Evolutionary conservation across 306 rosid species (phyloP), one percentile per base, ranked within the genome.

Genomic region (Begonia masoniana): DNA sequence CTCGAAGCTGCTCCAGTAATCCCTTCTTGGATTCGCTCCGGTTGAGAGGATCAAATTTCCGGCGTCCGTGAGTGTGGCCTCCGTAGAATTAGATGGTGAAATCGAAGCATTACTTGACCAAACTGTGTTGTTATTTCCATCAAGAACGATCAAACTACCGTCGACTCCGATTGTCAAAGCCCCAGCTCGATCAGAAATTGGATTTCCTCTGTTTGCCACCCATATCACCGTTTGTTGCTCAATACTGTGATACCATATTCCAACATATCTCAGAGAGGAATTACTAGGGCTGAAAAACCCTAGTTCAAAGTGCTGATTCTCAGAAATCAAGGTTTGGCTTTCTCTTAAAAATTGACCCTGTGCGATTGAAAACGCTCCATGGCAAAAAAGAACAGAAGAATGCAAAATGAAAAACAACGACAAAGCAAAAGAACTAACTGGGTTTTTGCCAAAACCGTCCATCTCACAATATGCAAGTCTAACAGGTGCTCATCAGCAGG

Each of bases 121-220:
- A 0, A 88, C 43, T 14, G 6, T 0, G 0, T 13, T 48, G 12
- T 35, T 56, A 9, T 56, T 59, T n/a, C 71, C 88, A 6, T 68
- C 83, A 0, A 63, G 15, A 64, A 88, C 41, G 12, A 54, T 70
- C 35, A 88, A 56, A 35, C 82, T 88, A 0, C 97, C 93, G 12
- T 79, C 73, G 2, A 36, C 67, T 13, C 31, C 47, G 4, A 88
- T 21, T 9, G 51, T 71, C 15, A 88, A 19, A 13, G 67, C 61
- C n/a, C 95, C 95, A 9, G 49, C 55, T 10, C 51, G 41, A 50
- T 57, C 75, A 1, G 35, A 43, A 47, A 88, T 57, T 9, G 97
- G 95, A 0, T 11, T 63, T 13, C 55, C 74, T 66, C 93, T 70
- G 66, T 88, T 88, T 0, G 88, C 97, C 1, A 84, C 93, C 97